Conservation (phyloP, 345 rosid genomes). For the Eucalyptus virginea region DNA sequence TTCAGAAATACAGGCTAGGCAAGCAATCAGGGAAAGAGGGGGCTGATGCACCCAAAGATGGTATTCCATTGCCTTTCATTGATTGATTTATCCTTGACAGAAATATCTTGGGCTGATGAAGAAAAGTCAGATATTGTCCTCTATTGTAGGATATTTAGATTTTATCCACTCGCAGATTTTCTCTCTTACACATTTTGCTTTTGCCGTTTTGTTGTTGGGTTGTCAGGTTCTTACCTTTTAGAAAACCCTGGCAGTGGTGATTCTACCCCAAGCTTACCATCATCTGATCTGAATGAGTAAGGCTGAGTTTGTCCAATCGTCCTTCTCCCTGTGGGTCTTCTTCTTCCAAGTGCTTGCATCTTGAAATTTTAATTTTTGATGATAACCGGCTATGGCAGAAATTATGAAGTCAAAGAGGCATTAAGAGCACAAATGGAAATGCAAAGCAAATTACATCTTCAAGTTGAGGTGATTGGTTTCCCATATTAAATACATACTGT, state of each 20-base stretch:
- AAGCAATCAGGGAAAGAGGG: conserved; percentile 77
- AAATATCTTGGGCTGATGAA: background rate
- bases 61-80: conserved; percentile 1
- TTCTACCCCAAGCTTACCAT: conserved; percentile 23
- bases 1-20: conserved; percentile 83
- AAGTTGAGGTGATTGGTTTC: conserved; percentile 42
- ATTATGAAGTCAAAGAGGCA: conserved; percentile 63
- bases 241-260: conserved; percentile 22
- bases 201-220: conserved; percentile 4
- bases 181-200: background rate
- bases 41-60: conserved; percentile 43
- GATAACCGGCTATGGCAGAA: conserved; percentile 13
- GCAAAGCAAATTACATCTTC: conserved; percentile 70
- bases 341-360: background rate
- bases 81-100: background rate
- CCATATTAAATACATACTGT: background rate
- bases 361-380: background rate
- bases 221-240: conserved; percentile 38
- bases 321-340: background rate
- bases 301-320: conserved; percentile 1
- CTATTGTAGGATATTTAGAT: background rate
- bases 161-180: background rate
- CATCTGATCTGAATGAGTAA: conserved; percentile 61
- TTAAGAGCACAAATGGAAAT: conserved; percentile 78
- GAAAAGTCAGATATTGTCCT: background rate